Base-by-base conservation (phyloP, 495 filamentous ascomycete species). In the Penicillium verhagenii region DNA sequence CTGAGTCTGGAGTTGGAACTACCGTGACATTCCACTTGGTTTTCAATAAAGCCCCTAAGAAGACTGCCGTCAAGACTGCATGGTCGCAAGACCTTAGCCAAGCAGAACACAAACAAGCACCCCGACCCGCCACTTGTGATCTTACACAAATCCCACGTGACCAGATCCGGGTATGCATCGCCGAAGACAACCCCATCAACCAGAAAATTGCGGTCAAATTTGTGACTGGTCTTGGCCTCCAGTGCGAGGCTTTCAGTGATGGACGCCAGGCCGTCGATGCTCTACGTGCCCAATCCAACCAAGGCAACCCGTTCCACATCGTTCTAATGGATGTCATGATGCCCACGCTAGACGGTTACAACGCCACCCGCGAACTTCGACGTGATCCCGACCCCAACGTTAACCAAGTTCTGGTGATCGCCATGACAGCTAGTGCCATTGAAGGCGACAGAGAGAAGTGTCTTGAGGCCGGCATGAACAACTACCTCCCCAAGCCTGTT, bases 261-360 rank as follows among this genome's bases (percentile, higher is more conserved):
- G 92, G 92, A 1, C 79, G 84, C 29, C 89, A 91, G 66, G 89
- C 91, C 4, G 88, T 96, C 25, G 91, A 95, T 63, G 92, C 91
- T 4, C 74, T 96, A 13, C 84, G 86, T 21, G 74, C 79, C n/a
- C 86, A 81, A 53, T 85, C 87, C 1, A 72, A 70, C 19, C 83
- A 88, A 56, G 88, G 86, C 5, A 73, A 74, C 6, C 91, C 92
- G 1, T 82, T 81, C 68, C 78, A 82, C 61, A 80, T 96, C 21
- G 88, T 96, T 18, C 78, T 96, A 24, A 96, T 96, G 92, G 92
- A 96, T 67, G 90, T 93, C 26, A 91, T 96, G 73, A 96, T 96
- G 92, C 92, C 92, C 1, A 84, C 92, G 6, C 80, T 96, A 1
- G 92, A 96, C 65, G 92, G 92, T n/a, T 96, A 96, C 70, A 88